These are phyloP conservation scores for Thalassiosira hispida DNA, from an alignment of 352 stramenopile species.

Conservation along the genomic window DNA sequence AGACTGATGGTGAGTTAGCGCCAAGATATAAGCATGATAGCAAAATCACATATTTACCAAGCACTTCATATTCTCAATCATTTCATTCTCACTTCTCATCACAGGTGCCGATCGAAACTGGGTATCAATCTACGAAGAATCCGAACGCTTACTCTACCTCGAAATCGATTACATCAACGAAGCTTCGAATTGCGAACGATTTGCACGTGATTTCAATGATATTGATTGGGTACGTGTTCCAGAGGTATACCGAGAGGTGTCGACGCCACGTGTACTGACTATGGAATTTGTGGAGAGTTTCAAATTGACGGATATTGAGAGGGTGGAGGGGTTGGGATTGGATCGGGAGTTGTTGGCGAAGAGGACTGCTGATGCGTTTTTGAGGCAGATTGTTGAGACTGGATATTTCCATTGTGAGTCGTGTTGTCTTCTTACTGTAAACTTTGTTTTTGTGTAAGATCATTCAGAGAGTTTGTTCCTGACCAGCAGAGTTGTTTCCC, in stretches of 20 bases:
- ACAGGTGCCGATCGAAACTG: constrained; percentile 74
- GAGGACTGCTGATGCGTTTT: constrained; percentile 91
- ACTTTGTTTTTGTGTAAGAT: background rate
- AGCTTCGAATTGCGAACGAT: constrained; percentile 82
- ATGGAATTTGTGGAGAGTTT: constrained; percentile 97
- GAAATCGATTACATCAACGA: constrained; percentile 89
- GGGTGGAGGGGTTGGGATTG: constrained; percentile 89
- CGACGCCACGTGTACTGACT: constrained; percentile 90
- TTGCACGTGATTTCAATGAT: constrained; percentile 83
- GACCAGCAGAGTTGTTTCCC: background rate
- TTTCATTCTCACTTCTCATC: too few species aligned
- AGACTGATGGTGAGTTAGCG: constrained; percentile 72
- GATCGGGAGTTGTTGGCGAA: constrained; percentile 89
- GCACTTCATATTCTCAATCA: too few species aligned
- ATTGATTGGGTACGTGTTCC: constrained; percentile 85
- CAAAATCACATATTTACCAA: too few species aligned
- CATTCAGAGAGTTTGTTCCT: too few species aligned
- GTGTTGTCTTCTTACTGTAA: constrained; percentile 76
- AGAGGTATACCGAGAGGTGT: constrained; percentile 86
- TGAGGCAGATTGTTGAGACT: constrained; percentile 94
- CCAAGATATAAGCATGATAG: too few species aligned
- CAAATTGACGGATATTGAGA: constrained; percentile 93
- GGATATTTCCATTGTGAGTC: constrained; percentile 93
- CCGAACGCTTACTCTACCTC: constrained; percentile 84
- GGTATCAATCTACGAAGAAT: constrained; percentile 87